phyloP scores from a whole-genome alignment of 371 early-diverging fungal species.

The Mortierella sp. region DNA sequence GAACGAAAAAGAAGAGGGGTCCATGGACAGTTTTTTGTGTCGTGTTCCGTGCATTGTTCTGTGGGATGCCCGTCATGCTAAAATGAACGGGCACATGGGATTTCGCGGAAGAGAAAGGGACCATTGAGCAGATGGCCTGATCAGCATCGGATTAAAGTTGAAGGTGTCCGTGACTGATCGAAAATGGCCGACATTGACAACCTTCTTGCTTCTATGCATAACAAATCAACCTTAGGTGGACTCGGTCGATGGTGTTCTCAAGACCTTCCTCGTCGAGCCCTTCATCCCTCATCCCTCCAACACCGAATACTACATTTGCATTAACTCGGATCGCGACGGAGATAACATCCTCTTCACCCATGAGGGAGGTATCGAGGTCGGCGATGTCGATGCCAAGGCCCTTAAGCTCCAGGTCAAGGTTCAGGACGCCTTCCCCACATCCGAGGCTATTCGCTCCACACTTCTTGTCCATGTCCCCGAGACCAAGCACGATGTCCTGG shows the following conservation, averaged over 20 bases:
- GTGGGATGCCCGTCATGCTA: too few species aligned
- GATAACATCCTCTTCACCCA: constrained; percentile 96
- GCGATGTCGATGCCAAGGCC: constrained; percentile 98
- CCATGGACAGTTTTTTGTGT: too few species aligned
- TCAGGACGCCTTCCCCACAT: constrained; percentile 69
- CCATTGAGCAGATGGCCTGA: too few species aligned
- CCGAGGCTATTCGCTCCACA: constrained; percentile 70
- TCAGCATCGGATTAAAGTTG: too few species aligned
- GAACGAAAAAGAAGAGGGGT: too few species aligned
- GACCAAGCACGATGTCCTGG: constrained; percentile 85
- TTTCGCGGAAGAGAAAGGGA: too few species aligned
- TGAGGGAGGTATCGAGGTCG: constrained; percentile 98
- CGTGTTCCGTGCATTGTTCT: too few species aligned
- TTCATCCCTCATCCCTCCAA: constrained; percentile 92
- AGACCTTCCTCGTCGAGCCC: constrained; percentile 95
- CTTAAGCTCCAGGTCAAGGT: constrained; percentile 82
- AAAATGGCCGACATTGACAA: too few species aligned
- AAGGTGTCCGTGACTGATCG: too few species aligned
- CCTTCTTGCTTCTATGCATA: too few species aligned
- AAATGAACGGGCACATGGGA: too few species aligned
- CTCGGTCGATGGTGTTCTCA: constrained; percentile 83
- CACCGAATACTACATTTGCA: constrained; percentile 96
- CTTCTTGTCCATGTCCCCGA: constrained; percentile 73
- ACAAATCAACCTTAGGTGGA: constrained; percentile 70
- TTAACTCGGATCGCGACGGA: constrained; percentile 95